A percentile compares a stretch with the other conserved stretches of the same genome.
Evolutionary conservation across 2,329 filamentous ascomycete genomes (phyloP).

Genomic region (Grosmannia penicillata): DNA sequence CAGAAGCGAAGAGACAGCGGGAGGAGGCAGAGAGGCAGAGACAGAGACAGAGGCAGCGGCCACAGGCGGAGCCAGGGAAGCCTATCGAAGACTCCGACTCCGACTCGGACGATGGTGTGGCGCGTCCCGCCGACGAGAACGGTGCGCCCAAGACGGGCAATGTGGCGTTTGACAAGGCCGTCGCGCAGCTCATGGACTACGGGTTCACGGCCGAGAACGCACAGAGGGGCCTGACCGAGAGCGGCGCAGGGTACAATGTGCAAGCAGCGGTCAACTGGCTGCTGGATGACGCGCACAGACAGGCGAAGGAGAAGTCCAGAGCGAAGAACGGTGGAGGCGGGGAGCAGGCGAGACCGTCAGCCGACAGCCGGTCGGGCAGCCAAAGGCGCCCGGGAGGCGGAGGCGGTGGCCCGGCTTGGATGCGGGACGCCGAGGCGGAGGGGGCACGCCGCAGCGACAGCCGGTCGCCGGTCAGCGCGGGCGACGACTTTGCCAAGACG

Average conservation of each 20-base stretch:
- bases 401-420: constrained; percentile 43
- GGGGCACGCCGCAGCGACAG: constrained; percentile 34
- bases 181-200: constrained; percentile 87
- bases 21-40: constrained; percentile 9
- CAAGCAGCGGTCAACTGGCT: constrained; percentile 82
- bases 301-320: constrained; percentile 58
- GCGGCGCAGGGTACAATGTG: constrained; percentile 63
- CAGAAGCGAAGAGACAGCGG: constrained; percentile 14
- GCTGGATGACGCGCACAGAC: constrained; percentile 76
- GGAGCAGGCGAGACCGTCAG: constrained; percentile 3
- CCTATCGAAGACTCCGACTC: constrained; percentile 37
- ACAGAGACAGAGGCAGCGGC: constrained; percentile 10
- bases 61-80: constrained; percentile 34
- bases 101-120: constrained; percentile 28
- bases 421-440: constrained; percentile 34
- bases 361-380: constrained; percentile 13
- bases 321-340: constrained; percentile 15
- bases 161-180: constrained; percentile 61
- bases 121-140: constrained; percentile 11
- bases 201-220: constrained; percentile 80
- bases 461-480: constrained; percentile 34
- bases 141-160: constrained; percentile 19
- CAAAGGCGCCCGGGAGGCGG: constrained; percentile 14
- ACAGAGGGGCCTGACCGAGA: constrained; percentile 64
- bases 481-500: constrained; percentile 64